Evolutionary conservation across 2,329 filamentous ascomycete species (phyloP).

Genomic region (Ampelomyces quisqualis): DNA sequence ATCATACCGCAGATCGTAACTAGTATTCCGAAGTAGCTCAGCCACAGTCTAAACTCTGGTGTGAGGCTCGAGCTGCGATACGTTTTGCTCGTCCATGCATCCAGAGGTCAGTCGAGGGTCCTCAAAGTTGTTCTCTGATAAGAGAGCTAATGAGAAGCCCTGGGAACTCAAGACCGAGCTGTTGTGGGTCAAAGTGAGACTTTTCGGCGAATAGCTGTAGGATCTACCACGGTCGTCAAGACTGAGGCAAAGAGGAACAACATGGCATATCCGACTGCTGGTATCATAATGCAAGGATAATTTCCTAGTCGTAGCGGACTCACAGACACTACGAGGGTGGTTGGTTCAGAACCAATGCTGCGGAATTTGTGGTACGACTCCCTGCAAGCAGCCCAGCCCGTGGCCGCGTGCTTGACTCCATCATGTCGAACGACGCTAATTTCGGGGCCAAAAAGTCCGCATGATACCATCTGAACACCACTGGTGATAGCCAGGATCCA

Average conservation of each 20-base stretch:
- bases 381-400: conserved; percentile 44
- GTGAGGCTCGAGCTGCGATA: conserved; percentile 46
- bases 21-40: conserved; percentile 56
- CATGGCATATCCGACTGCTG: conserved; percentile 57
- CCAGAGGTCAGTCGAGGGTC: conserved; percentile 56
- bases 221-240: conserved; percentile 59
- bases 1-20: conserved; percentile 56
- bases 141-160: conserved; percentile 59
- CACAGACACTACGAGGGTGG: conserved; percentile 54
- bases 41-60: conserved; percentile 60
- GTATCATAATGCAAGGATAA: conserved; percentile 53
- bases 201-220: conserved; percentile 59
- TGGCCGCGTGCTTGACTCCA: conserved; percentile 32
- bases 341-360: conserved; percentile 56
- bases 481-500: conserved; percentile 61
- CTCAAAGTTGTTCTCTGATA: conserved; percentile 61
- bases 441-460: conserved; percentile 54
- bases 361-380: conserved; percentile 50
- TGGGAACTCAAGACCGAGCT: conserved; percentile 60
- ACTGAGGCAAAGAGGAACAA: conserved; percentile 58
- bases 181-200: conserved; percentile 59
- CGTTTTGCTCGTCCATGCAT: conserved; percentile 48
- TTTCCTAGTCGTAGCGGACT: conserved; percentile 52
- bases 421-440: conserved; percentile 54
- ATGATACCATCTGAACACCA: conserved; percentile 57